Evolutionary conservation across 177 flowering plant genomes (phyloP).

Genomic region (Vitis hybrid): DNA sequence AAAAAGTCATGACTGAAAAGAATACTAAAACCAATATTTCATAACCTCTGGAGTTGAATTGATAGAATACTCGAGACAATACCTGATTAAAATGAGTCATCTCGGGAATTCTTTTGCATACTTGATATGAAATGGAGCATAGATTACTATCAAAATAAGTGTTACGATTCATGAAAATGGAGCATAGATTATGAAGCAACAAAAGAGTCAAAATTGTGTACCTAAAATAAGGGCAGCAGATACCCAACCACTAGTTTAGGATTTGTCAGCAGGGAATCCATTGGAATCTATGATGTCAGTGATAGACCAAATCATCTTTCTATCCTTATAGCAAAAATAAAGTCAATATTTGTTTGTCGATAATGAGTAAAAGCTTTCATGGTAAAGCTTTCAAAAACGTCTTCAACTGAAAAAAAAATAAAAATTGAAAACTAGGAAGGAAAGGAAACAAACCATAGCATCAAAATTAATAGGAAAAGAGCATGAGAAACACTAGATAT

Average conservation of each 20-base stretch:
- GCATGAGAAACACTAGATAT: background rate
- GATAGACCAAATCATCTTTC: slow-evolving; percentile 42
- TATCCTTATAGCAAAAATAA: slow-evolving; percentile 38
- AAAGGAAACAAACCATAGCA: slow-evolving; percentile 6
- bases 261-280: slow-evolving; percentile 57
- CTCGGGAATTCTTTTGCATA: too few relatives aligned
- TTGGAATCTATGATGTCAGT: slow-evolving; percentile 53
- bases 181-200: background rate
- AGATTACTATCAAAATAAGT: too few relatives aligned
- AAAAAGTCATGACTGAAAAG: too few relatives aligned
- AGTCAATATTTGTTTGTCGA: too few relatives aligned
- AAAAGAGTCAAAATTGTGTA: slow-evolving; percentile 5
- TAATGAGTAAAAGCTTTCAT: too few relatives aligned
- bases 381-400: too few relatives aligned
- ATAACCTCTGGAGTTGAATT: too few relatives aligned
- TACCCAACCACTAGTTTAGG: slow-evolving; percentile 75
- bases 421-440: background rate
- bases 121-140: too few relatives aligned
- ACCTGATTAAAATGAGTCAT: too few relatives aligned
- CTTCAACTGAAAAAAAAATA: too few relatives aligned
- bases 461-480: background rate
- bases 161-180: background rate
- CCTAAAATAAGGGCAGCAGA: slow-evolving; percentile 64
- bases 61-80: too few relatives aligned
- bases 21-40: too few relatives aligned